Evolutionary conservation across 1,284 basidiomycete species (phyloP).

Genomic region (Somion occarium): DNA sequence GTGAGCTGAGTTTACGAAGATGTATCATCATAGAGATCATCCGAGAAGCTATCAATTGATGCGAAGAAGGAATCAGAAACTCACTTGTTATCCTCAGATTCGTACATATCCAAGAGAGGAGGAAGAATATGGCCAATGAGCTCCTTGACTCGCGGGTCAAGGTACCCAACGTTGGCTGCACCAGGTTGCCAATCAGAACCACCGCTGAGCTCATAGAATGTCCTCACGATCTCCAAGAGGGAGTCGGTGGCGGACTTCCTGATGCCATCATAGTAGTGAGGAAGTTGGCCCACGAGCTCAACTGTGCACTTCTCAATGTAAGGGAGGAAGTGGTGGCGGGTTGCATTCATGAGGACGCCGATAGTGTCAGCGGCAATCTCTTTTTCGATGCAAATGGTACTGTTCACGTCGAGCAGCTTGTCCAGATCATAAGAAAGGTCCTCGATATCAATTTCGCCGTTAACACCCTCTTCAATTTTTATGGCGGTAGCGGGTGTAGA

Average conservation of each 20-base stretch:
- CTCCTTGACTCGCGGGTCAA: conserved; percentile 78
- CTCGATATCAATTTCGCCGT: conserved; percentile 74
- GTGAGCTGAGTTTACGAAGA: conserved; percentile 79
- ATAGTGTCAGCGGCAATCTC: conserved; percentile 98
- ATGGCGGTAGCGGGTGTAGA: conserved; percentile 67
- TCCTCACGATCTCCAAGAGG: conserved; percentile 86
- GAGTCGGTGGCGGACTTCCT: conserved; percentile 91
- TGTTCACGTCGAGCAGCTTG: conserved; percentile 88
- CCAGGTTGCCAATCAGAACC: conserved; percentile 84
- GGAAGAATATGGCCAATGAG: conserved; percentile 77
- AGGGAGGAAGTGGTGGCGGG: conserved; percentile 84
- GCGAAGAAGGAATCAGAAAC: conserved; percentile 33
- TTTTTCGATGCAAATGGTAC: conserved; percentile 97
- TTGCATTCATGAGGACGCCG: conserved; percentile 86
- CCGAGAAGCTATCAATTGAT: conserved; percentile 9
- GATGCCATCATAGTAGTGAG: conserved; percentile 98
- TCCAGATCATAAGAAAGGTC: conserved; percentile 82
- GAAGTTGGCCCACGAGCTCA: conserved; percentile 79
- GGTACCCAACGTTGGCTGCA: conserved; percentile 51
- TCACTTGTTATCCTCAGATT: conserved; percentile 96
- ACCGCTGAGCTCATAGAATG: conserved; percentile 88
- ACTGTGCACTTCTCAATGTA: conserved; percentile 79
- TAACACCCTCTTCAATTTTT: conserved; percentile 49
- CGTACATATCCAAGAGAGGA: conserved; percentile 85
- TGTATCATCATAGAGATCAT: conserved; percentile 49